Evolutionary conservation across 768 basidiomycete species (phyloP).

Genomic region (Russula vinacea): DNA sequence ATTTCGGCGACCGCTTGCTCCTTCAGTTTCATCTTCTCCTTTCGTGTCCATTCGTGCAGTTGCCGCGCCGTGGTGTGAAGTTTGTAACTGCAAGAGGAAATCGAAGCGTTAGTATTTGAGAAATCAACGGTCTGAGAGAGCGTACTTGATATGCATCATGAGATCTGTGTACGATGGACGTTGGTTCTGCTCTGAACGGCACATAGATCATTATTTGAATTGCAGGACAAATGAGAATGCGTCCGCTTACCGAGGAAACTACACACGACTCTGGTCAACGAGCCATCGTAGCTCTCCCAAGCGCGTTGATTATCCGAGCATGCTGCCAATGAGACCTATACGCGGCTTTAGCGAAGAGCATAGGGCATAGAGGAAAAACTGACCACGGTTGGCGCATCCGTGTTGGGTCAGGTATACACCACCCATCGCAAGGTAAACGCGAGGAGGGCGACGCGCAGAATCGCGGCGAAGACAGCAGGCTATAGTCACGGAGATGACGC

Average conservation of each 20-base stretch:
- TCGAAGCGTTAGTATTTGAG: not conserved
- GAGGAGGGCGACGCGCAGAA: constrained; percentile 29
- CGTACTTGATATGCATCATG: constrained; percentile 29
- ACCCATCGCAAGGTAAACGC: constrained; percentile 27
- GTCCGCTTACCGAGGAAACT: constrained; percentile 15
- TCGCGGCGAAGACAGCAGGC: constrained; percentile 18
- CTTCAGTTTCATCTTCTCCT: constrained; percentile 17
- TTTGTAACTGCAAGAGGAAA: constrained; percentile 6
- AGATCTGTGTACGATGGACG: constrained; percentile 27
- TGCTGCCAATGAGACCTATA: constrained; percentile 27
- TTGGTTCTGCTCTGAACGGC: constrained; percentile 9
- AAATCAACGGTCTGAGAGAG: not conserved
- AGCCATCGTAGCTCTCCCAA: constrained; percentile 30
- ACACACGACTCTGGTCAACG: constrained; percentile 26
- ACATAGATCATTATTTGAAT: not conserved
- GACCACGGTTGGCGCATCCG: constrained; percentile 15
- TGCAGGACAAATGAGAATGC: not conserved
- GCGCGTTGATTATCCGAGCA: constrained; percentile 31
- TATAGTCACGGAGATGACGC: constrained; percentile 5
- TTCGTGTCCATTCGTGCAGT: constrained; percentile 26
- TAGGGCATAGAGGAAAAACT: not conserved
- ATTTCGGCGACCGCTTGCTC: not conserved
- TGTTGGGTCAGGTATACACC: constrained; percentile 18
- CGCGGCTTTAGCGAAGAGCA: not conserved
- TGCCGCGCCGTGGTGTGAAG: constrained; percentile 13